Conservation (phyloP, 2,329 filamentous ascomycete genomes). For the Chaetomiaceae sp. region DNA sequence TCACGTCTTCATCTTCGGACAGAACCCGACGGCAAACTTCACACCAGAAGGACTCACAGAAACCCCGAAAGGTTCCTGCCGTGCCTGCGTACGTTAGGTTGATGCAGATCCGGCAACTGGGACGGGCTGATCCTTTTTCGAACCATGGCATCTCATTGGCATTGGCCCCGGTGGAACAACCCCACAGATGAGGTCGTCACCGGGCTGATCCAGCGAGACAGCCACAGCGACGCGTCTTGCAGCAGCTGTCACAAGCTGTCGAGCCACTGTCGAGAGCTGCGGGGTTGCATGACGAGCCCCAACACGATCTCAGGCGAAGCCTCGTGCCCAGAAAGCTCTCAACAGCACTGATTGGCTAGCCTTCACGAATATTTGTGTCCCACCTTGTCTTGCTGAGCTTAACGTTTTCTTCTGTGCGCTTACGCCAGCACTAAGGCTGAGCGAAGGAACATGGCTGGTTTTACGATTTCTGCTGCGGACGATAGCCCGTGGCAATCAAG, state of each 20-base stretch:
- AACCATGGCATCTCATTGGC: neutral
- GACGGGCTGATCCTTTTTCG: neutral
- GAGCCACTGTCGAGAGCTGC: neutral
- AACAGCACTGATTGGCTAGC: no score
- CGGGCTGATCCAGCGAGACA: slow-evolving; percentile 3
- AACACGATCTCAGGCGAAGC: no score
- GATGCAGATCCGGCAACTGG: neutral
- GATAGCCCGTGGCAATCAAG: no score
- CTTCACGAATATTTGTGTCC: no score
- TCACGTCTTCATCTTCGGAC: neutral
- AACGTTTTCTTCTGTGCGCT: no score
- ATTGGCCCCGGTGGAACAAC: neutral
- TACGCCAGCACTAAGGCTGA: no score
- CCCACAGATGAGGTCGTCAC: slow-evolving; percentile 3
- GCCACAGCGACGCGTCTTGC: slow-evolving; percentile 10
- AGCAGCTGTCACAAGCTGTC: neutral
- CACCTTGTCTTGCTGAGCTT: no score
- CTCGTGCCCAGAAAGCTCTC: neutral
- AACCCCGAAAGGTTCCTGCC: slow-evolving; percentile 1
- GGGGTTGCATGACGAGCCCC: slow-evolving; percentile 4
- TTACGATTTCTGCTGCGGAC: no score
- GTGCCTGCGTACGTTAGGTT: neutral
- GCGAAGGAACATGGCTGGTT: no score
- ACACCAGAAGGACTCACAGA: no score
- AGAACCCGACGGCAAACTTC: no score